These are phyloP conservation scores for Zizania palustris DNA, from an alignment of 202 grass and related monocot genomes.

Conservation along the genomic window DNA sequence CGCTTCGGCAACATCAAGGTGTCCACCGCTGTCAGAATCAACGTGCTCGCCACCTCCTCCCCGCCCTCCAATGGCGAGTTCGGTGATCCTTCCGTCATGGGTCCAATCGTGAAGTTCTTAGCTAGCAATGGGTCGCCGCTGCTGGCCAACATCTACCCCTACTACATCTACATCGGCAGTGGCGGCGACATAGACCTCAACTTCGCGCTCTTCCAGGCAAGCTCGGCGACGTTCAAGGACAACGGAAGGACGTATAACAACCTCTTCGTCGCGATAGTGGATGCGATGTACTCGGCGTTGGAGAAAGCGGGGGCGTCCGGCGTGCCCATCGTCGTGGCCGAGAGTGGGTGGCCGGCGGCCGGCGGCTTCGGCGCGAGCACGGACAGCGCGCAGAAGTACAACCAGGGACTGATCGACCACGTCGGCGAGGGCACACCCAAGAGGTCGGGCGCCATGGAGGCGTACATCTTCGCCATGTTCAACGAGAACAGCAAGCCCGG, in stretches of 20 bases:
- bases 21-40: neutral
- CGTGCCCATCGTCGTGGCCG: conserved; percentile 35
- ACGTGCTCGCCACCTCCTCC: neutral
- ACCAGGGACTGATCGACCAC: conserved; percentile 36
- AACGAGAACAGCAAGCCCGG: conserved; percentile 43
- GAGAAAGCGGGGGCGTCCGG: neutral
- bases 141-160: neutral
- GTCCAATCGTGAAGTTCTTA: neutral
- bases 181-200: neutral
- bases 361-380: conserved; percentile 23
- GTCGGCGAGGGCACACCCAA: conserved; percentile 39
- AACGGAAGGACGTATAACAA: conserved; percentile 10
- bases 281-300: neutral
- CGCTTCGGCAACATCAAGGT: neutral
- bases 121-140: neutral
- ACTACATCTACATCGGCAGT: conserved; percentile 10
- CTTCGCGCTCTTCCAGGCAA: neutral
- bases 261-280: conserved; percentile 57
- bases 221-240: neutral
- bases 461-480: conserved; percentile 45
- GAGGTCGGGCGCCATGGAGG: conserved; percentile 32
- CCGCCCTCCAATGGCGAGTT: neutral
- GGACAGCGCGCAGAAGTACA: conserved; percentile 39
- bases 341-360: conserved; percentile 49
- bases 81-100: neutral